A percentile compares a stretch with the other conserved stretches of the same genome.
phyloP scores from a whole-genome alignment of 1,139 yeast genomes.

The Pichia sp. region DNA sequence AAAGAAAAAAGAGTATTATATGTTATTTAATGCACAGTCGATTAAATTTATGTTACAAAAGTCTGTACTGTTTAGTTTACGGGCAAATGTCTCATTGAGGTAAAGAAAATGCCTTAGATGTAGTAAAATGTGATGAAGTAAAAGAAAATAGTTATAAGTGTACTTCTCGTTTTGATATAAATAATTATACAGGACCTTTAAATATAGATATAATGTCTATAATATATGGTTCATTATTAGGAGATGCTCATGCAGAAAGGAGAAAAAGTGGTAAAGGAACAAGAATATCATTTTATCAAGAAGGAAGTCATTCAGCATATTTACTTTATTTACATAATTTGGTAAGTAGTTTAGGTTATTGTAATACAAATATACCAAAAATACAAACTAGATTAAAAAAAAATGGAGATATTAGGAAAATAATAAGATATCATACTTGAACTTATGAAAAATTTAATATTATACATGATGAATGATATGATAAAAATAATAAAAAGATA shows the following conservation, averaged over 20 bases:
- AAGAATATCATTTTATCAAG: constrained; percentile 7
- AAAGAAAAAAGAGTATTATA: background rate
- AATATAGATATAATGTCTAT: constrained; percentile 1
- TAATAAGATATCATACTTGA: constrained; percentile 7
- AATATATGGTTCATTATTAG: background rate
- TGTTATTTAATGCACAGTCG: constrained; percentile 7
- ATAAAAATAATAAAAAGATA: constrained; percentile 7
- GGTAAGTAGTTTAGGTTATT: constrained; percentile 7
- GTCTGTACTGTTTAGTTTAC: background rate
- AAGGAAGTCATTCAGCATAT: constrained; percentile 6
- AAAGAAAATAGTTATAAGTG: constrained; percentile 2
- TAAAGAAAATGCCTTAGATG: constrained; percentile 4
- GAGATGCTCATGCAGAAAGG: constrained; percentile 3
- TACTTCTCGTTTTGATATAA: constrained; percentile 6
- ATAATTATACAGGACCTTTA: constrained; percentile 7
- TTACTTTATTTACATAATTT: constrained; percentile 7
- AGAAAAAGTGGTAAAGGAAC: constrained; percentile 7
- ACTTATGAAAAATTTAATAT: constrained; percentile 5
- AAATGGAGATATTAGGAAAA: constrained; percentile 3
- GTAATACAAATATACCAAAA: constrained; percentile 8
- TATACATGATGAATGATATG: constrained; percentile 7
- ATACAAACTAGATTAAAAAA: constrained; percentile 7
- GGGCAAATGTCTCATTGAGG: constrained; percentile 7
- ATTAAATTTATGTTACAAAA: background rate
- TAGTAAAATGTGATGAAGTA: constrained; percentile 1